Evolutionary conservation across 148 eudicot genomes (phyloP).

Genomic region (Dianthus caryophyllus): DNA sequence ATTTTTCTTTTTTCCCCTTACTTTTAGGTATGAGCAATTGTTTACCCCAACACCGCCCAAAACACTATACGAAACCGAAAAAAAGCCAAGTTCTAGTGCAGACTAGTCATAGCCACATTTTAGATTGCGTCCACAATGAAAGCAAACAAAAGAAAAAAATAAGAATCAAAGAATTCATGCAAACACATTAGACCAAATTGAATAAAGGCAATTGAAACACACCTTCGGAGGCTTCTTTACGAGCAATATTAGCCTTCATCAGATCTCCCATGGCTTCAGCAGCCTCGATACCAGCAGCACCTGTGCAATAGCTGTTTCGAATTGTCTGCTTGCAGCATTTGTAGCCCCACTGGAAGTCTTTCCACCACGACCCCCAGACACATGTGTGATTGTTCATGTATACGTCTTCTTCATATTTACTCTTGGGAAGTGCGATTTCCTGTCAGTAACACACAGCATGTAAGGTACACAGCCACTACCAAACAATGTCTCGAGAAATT

Average conservation of each 20-base stretch:
- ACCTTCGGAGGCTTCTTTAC: constrained; percentile 88
- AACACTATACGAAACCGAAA: no score
- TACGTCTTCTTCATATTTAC: constrained; percentile 93
- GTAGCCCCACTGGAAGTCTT: constrained; percentile 89
- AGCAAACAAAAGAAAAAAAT: background rate
- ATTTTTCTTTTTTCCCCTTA: no score
- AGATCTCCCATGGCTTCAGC: constrained; percentile 82
- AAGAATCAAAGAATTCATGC: background rate
- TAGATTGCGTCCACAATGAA: background rate
- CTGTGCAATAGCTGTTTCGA: constrained; percentile 83
- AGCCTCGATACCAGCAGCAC: constrained; percentile 95
- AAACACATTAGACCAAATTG: constrained; percentile 2
- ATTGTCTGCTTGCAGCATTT: constrained; percentile 72
- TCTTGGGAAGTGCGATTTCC: constrained; percentile 67
- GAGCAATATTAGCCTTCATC: constrained; percentile 90
- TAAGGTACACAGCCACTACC: background rate
- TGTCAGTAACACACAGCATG: constrained; percentile 18
- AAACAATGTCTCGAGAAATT: background rate
- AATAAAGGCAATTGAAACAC: background rate
- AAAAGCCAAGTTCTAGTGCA: no score
- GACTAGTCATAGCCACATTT: background rate
- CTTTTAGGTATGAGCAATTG: no score
- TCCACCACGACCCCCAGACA: constrained; percentile 98
- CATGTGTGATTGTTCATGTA: constrained; percentile 64
- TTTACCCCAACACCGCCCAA: no score